A percentile compares a stretch with the other conserved stretches of the same genome.
Evolutionary conservation across 495 filamentous ascomycete genomes (phyloP).

Genomic region (Aspergillus kassunensis): DNA sequence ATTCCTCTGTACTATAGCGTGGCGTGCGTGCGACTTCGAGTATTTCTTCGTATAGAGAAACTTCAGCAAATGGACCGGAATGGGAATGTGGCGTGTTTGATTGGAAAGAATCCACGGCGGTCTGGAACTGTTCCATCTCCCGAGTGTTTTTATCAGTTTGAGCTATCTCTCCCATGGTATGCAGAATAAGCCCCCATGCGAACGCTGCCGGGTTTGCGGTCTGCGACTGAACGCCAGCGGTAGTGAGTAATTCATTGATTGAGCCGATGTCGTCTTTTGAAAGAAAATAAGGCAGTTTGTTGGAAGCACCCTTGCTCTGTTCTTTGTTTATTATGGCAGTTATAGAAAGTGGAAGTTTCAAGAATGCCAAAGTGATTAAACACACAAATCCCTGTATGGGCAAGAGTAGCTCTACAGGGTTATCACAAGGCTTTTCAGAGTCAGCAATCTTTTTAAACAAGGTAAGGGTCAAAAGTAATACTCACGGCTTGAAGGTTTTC

Average conservation of each 20-base stretch:
- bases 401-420: constrained; percentile 48
- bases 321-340: constrained; percentile 26
- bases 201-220: constrained; percentile 65
- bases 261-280: constrained; percentile 57
- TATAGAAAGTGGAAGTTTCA: constrained; percentile 57
- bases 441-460: neutral
- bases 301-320: constrained; percentile 12
- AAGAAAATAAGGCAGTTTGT: constrained; percentile 55
- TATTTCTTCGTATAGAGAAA: constrained; percentile 48
- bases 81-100: constrained; percentile 33
- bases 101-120: constrained; percentile 52
- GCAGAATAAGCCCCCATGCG: constrained; percentile 72
- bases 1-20: constrained; percentile 38
- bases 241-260: constrained; percentile 60
- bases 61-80: constrained; percentile 26
- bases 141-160: constrained; percentile 52
- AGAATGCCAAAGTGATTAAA: constrained; percentile 67
- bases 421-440: constrained; percentile 37
- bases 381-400: constrained; percentile 65
- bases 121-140: constrained; percentile 60
- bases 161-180: constrained; percentile 60
- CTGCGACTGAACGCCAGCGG: constrained; percentile 42
- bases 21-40: constrained; percentile 45
- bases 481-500: constrained; percentile 55
- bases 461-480: constrained; percentile 8